A percentile compares a stretch with the other conserved stretches of the same genome.
Conservation (phyloP, 352 stramenopile genomes). For the Phytopythium montanum region DNA sequence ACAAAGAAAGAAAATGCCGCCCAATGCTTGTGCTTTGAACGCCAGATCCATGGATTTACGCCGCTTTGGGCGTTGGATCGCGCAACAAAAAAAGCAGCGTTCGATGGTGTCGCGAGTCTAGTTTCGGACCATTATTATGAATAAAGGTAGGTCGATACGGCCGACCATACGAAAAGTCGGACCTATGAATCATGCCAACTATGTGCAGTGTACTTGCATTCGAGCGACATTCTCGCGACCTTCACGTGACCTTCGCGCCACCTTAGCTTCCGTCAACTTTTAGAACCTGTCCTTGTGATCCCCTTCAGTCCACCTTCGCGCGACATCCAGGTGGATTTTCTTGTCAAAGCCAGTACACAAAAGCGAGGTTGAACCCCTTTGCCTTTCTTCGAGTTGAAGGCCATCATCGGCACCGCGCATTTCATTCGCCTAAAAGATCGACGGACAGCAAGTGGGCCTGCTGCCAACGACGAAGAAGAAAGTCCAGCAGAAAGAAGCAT, state of each 20-base stretch:
- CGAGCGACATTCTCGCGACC: no score
- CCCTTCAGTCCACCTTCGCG: not conserved
- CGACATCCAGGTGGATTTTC: conserved; percentile 1
- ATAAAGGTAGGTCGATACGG: no score
- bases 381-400: not conserved
- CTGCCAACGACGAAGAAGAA: not conserved
- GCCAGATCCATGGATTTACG: no score
- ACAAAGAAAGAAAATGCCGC: no score
- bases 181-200: no score
- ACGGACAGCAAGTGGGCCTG: not conserved
- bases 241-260: conserved; percentile 14
- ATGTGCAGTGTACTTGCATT: no score
- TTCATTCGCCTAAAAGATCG: not conserved
- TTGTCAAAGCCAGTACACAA: not conserved
- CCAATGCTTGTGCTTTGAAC: no score
- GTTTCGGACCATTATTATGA: no score
- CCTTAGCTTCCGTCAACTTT: not conserved
- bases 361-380: not conserved
- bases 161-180: not conserved
- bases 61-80: no score
- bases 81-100: no score
- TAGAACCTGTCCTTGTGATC: conserved; percentile 6
- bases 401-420: not conserved
- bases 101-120: not conserved
- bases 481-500: conserved; percentile 9